Base-by-base conservation (phyloP, 139 green algal genomes). In the Chlorella sp. region DNA sequence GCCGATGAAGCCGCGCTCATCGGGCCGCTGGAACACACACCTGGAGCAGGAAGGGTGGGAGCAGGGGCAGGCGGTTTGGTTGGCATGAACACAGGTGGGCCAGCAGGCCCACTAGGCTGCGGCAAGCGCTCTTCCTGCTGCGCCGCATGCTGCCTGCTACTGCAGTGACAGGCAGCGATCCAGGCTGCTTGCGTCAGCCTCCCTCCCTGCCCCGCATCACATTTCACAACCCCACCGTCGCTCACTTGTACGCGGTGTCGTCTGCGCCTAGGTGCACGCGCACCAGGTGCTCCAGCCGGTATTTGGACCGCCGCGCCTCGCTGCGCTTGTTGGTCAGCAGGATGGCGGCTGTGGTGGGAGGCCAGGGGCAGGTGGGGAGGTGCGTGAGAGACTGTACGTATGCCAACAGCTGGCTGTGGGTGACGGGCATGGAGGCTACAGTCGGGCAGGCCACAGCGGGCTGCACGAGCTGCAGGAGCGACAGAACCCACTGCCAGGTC, bases 201-300 rank as follows among this genome's bases (percentile, higher is more conserved):
- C n/a, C n/a, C n/a, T n/a, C n/a, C n/a, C n/a, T n/a, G n/a, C n/a
- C n/a, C n/a, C n/a, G n/a, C n/a, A n/a, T n/a, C n/a, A n/a, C n/a
- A n/a, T n/a, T n/a, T n/a, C n/a, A 25, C 38, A 41, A 38, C 70
- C 38, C 25, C 23, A 2, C 39, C 41, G 11, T 93, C 32, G 92
- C 90, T 78, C 91, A 95, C 69, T 84, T 84, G 89, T 95, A 96
- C 2, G 91, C 87, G 0, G 28, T 57, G 74, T 95, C 88, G 74
- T 94, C 89, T 3, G 91, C 89, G 36, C 92, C 94, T 74, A 93
- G 86, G 87, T 97, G 94, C 51, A 95, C 90, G 44, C 94, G 90
- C 47, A 95, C 90, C 39, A 87, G 44, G 64, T 95, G 89, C 73
- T 92, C 74, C 74, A 98, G 91, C 85, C 91, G 68, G 80, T 97